Base-by-base conservation (phyloP, 2,329 filamentous ascomycete species). In the Chaetomium strumarium region DNA sequence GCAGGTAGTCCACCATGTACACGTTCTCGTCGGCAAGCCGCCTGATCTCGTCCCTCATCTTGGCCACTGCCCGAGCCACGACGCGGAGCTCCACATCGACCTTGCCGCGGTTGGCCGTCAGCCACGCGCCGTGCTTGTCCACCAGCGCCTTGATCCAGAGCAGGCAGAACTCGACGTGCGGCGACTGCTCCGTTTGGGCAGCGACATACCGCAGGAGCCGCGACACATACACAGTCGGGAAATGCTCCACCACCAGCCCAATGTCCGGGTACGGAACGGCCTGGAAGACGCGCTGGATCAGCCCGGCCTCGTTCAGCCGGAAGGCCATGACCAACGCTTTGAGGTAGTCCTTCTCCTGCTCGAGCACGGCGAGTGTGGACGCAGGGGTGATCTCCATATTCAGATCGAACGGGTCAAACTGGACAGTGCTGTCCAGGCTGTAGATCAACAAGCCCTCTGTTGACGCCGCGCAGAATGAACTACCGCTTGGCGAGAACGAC, bases 251-350 rank as follows among this genome's bases (percentile, higher is more conserved):
- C 0, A 95, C 84, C 9, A 95, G 80, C 0, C 80, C 66, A 43
- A 97, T 87, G 59, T 92, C 86, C 2, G 75, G 70, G 39, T 85
- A 76, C 1, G 93, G 91, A 20, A 92, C 85, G 2, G 82, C 80
- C 70, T 95, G 86, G 72, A 96, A 97, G 16, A 96, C 88, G 49
- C 84, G 83, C 62, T 87, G 86, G 56, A 96, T 83, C 43, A 99
- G 77, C 19, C 84, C 81, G 5, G 83, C 78, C 68, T 95, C 89
- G 71, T 96, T 96, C 53, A 99, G 83, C 6, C 95, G 86, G 77
- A 99, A 99, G 1, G 91, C 87, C 93, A 99, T 99, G 58, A 96
- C 84, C 6, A 99, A 75, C 1, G 93, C 92, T 71, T 93, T 95
- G 58, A 97, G 80, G 68, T 88, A 95, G 65, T 96, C 88, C 57